Conservation (phyloP, 768 basidiomycete genomes). For the Amanita pseudoporphyria region DNA sequence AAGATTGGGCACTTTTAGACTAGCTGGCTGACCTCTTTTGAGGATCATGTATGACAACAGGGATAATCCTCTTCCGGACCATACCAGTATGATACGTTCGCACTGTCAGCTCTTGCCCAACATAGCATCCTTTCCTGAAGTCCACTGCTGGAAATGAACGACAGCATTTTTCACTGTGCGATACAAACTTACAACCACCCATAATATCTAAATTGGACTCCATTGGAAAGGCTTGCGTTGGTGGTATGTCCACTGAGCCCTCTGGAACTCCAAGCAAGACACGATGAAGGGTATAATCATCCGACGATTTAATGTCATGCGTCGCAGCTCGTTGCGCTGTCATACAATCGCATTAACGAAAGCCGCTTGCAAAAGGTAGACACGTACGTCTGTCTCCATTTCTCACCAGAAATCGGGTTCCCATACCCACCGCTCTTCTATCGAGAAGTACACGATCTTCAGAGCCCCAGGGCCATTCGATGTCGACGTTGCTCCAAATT, state of each 20-base stretch:
- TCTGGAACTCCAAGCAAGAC: conserved; percentile 83
- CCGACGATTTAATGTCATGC: conserved; percentile 41
- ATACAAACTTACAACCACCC: conserved; percentile 66
- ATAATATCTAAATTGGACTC: conserved; percentile 93
- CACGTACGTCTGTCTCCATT: conserved; percentile 70
- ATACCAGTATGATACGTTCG: conserved; percentile 93
- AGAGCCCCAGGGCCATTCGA: conserved; percentile 51
- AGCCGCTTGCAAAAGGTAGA: background rate
- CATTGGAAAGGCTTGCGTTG: conserved; percentile 80
- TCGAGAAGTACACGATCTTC: conserved; percentile 46
- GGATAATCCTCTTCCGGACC: conserved; percentile 82
- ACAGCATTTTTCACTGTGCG: conserved; percentile 7
- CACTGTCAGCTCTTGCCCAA: conserved; percentile 95
- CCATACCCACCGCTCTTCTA: conserved; percentile 70
- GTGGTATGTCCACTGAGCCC: conserved; percentile 65
- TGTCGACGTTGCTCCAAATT: conserved; percentile 40
- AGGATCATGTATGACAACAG: conserved; percentile 49
- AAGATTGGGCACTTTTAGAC: background rate
- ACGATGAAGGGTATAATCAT: conserved; percentile 70
- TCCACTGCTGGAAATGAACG: conserved; percentile 45
- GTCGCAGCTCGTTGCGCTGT: conserved; percentile 33
- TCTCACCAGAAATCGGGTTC: conserved; percentile 55
- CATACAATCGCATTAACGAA: conserved; percentile 25
- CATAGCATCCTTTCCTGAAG: conserved; percentile 96
- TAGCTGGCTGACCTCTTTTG: conserved; percentile 22